Conservation (phyloP, 371 early-diverging fungal species). For the Mortierella sp. region DNA sequence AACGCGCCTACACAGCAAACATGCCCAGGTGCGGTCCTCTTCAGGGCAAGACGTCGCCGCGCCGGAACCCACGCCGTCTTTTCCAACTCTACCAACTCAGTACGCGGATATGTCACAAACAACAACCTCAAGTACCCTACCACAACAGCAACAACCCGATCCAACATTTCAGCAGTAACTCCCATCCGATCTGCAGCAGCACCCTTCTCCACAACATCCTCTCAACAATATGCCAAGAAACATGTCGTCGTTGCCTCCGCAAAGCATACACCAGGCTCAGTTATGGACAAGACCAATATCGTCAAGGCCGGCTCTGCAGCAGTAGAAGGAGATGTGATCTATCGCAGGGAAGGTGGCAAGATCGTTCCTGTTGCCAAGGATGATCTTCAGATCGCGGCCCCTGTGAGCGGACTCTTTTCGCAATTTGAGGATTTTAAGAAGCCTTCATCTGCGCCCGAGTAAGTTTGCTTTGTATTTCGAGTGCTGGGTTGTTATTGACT, state of each 20-base stretch:
- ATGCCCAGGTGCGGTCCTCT: not conserved
- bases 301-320: not conserved
- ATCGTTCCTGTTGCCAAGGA: slow-evolving; percentile 36
- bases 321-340: slow-evolving; percentile 44
- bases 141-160: not conserved
- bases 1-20: not conserved
- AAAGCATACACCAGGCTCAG: not conserved
- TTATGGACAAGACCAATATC: not conserved
- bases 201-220: slow-evolving; percentile 4
- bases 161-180: not conserved
- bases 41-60: slow-evolving; percentile 12
- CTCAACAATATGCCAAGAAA: not conserved
- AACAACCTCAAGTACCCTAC: not conserved
- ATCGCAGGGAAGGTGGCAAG: slow-evolving; percentile 45
- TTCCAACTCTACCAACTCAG: not conserved
- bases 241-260: slow-evolving; percentile 8
- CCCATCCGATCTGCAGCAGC: not conserved
- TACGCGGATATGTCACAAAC: not conserved
- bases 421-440: slow-evolving; percentile 31
- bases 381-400: slow-evolving; percentile 17
- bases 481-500: too few species aligned
- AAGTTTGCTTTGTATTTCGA: not conserved
- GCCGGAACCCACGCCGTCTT: slow-evolving; percentile 19
- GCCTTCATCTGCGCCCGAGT: slow-evolving; percentile 28
- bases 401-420: slow-evolving; percentile 43